Evolutionary conservation across 306 rosid species (phyloP), one percentile per base, ranked within the genome.

Genomic region (Vigna trinervia): DNA sequence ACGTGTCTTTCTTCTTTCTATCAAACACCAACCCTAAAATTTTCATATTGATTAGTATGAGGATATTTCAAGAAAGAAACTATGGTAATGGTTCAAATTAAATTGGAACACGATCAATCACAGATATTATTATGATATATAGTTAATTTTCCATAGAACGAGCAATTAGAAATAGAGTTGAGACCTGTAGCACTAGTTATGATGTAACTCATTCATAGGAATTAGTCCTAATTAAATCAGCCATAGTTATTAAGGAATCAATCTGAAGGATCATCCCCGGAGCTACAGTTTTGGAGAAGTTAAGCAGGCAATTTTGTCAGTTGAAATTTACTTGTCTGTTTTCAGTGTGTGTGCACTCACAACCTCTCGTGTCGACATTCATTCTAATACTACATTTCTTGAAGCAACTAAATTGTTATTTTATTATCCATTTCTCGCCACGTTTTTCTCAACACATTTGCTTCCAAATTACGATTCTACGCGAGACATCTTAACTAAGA

Each of bases 241-340:
- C 61, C 12, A 14, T 2, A 39, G 69, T n/a, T 30, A 69, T 41
- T 53, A 41, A 28, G 26, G 52, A 59, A 70, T 9, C 56, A 70
- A 61, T 53, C 34, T 47, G 61, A 58, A 71, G 46, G 43, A 53
- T 62, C 83, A 70, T 39, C 43, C 65, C 59, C 43, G 22, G 59
- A 63, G 78, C 84, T 57, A 79, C 80, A 63, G 65, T 67, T 76
- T 76, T 13, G 32, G 22, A 63, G 86, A 78, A 79, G 89, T 81
- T 86, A 81, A 81, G 80, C 32, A 7, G 89, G 79, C 85, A 78
- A 80, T 83, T 81, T 34, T 52, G 76, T 78, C 71, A 50, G 89
- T 74, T 86, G 76, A 78, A 78, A 66, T 81, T 78, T 75, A 78
- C 63, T 71, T 67, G 71, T 74, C 85, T n/a, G 5, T 62, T 79